Conservation (phyloP, 371 early-diverging fungal genomes). For the Blastocladiella emersonii region DNA sequence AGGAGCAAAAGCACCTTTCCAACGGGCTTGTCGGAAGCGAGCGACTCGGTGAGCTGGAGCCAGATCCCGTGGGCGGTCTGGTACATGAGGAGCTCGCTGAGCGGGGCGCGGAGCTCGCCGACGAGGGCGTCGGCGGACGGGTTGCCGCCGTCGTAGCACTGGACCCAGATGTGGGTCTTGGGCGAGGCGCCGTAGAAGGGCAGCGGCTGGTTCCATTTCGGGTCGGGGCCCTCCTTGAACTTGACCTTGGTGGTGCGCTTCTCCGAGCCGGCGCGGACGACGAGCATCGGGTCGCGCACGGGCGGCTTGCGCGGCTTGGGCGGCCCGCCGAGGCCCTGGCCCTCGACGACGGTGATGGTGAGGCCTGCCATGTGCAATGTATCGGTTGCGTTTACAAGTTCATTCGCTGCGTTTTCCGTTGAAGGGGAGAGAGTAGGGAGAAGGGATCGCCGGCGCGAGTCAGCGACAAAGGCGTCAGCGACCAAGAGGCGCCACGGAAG, state of each 20-base stretch:
- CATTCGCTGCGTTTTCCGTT: no score
- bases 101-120: not conserved
- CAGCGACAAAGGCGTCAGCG: no score
- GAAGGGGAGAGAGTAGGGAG: no score
- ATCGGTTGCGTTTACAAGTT: no score
- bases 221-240: not conserved
- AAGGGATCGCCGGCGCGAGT: no score
- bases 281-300: not conserved
- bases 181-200: not conserved
- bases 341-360: not conserved
- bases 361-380: no score
- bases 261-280: not conserved
- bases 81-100: not conserved
- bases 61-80: not conserved
- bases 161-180: not conserved
- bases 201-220: not conserved
- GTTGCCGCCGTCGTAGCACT: constrained; percentile 1
- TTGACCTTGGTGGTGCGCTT: not conserved
- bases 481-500: no score
- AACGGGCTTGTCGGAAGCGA: not conserved
- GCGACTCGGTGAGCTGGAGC: not conserved
- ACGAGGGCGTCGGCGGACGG: not conserved
- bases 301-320: not conserved
- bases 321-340: not conserved
- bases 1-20: not conserved